These are phyloP conservation scores for Odontarrhena argentea DNA, from an alignment of 345 rosid genomes.

Conservation along the genomic window DNA sequence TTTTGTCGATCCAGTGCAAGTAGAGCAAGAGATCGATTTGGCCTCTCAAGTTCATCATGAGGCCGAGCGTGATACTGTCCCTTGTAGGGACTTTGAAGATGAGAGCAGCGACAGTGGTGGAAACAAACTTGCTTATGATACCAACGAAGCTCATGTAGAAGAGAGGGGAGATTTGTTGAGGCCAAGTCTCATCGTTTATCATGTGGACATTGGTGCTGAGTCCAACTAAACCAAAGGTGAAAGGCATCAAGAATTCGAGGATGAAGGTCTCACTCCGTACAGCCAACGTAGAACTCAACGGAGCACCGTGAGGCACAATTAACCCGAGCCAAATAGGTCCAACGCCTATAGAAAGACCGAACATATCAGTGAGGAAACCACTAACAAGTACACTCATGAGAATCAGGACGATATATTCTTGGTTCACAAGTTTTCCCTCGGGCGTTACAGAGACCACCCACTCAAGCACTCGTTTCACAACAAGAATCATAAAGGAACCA, in stretches of 20 bases:
- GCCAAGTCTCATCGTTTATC: conserved; percentile 48
- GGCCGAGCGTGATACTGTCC: conserved; percentile 61
- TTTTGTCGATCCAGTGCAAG: conserved; percentile 68
- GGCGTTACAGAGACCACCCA: conserved; percentile 62
- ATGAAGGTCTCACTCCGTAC: conserved; percentile 59
- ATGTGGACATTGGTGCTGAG: conserved; percentile 49
- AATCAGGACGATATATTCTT: conserved; percentile 48
- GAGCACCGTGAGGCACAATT: conserved; percentile 69
- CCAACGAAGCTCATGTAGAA: conserved; percentile 45
- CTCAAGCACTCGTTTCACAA: conserved; percentile 33
- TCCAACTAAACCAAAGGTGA: conserved; percentile 58
- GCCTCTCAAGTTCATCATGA: conserved; percentile 70
- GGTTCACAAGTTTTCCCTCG: conserved; percentile 55
- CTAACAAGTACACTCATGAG: conserved; percentile 49
- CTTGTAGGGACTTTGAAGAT: conserved; percentile 45
- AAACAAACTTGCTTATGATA: conserved; percentile 45
- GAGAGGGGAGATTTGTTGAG: conserved; percentile 45
- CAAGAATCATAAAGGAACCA: conserved; percentile 34
- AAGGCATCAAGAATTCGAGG: conserved; percentile 63
- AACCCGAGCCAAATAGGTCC: conserved; percentile 71
- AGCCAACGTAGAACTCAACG: conserved; percentile 55
- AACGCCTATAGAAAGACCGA: conserved; percentile 59
- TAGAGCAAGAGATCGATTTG: conserved; percentile 56
- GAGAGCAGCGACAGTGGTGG: conserved; percentile 39
- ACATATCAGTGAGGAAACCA: conserved; percentile 67